Evolutionary conservation across 306 rosid genomes (phyloP), one percentile per base, ranked within the genome.

Genomic region (Sophora flavescens): DNA sequence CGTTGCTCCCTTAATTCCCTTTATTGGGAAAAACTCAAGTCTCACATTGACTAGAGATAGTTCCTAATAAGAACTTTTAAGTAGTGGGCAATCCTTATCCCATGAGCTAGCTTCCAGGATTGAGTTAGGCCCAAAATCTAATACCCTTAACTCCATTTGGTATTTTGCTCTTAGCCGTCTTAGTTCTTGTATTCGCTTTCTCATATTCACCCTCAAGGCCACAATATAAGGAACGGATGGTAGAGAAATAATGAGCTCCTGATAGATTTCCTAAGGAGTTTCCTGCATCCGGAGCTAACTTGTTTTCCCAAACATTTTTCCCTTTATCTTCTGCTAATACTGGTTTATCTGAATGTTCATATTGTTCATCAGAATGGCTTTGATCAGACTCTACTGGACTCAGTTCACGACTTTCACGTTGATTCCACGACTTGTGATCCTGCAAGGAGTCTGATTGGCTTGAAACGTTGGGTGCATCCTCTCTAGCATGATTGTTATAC

Each of bases 161-260:
- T 83, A 86, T 82, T 83, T 93, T 75, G 92, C 98, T 76, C 86
- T 88, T 48, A 84, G 81, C 96, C 93, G 86, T 82, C 98, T 89
- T 58, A 89, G 44, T 66, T 88, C 92, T 80, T 87, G 85, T 50
- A 60, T 76, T 78, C 39, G 78, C 93, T 39, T 68, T 83, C 82
- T 86, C 89, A 39, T 74, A 45, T 36, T 72, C 79, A 17, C 60
- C 84, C 70, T 80, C 74, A 14, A 45, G 69, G 32, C 60, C 92
- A 80, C 62, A 44, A 81, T 75, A 73, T 33, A 70, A 65, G 6
- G 86, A 82, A 52, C 73, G 69, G 39, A 52, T 59, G n/a, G 75
- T 61, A 44, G 86, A 71, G 32, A 81, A 80, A 62, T 88, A 70
- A 74, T 60, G 73, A 33, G 81, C 78, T 82, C 87, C 77, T 28